Base-by-base conservation (phyloP, 305 asterid species). In the Fraxinus sp. region DNA sequence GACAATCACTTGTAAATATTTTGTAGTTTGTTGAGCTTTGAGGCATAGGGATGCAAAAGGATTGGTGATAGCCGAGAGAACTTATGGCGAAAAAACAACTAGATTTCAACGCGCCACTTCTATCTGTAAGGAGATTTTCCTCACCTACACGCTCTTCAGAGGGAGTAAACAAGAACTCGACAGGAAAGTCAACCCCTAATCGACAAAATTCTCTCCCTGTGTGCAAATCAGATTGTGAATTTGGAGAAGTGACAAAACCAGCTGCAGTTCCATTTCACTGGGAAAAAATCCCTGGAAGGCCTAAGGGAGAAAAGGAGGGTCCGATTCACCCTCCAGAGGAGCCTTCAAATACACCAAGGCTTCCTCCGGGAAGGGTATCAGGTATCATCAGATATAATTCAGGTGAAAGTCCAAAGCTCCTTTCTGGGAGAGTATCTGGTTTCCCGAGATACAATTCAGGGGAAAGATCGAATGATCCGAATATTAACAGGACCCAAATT, bases 191-290 rank as follows among this genome's bases (percentile, higher is more conserved):
- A 2, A 83, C 76, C 0, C 90, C 93, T 28, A 75, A 74, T 82
- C 72, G 93, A 20, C 96, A 90, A 37, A 89, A 89, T 26, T 89
- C 97, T 82, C 92, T 90, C 30, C 95, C 91, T 1, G 72, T 81
- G 64, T 75, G 79, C 18, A 92, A 75, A 86, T 77, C 87, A 1
- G 88, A 87, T 9, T 82, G 87, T 87, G 96, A 90, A 66, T 83
- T 62, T 30, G 90, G 86, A 46, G 92, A 84, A 77, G 90, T 91
- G 81, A 84, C 95, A 2, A 93, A 92, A 83, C 97, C 98, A 22
- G 97, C 88, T 66, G 85, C 98, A 11, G 94, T 95, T 78, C 98
- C 98, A 1, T 95, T 95, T 83, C 83, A 88, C 78, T 95, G 98
- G 98, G 98, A 95, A 85, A 87, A 91, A 81, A 88, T 84, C 81